Evolutionary conservation across 192 early-diverging fungal genomes (phyloP).

Genomic region (Linnemannia elongata): DNA sequence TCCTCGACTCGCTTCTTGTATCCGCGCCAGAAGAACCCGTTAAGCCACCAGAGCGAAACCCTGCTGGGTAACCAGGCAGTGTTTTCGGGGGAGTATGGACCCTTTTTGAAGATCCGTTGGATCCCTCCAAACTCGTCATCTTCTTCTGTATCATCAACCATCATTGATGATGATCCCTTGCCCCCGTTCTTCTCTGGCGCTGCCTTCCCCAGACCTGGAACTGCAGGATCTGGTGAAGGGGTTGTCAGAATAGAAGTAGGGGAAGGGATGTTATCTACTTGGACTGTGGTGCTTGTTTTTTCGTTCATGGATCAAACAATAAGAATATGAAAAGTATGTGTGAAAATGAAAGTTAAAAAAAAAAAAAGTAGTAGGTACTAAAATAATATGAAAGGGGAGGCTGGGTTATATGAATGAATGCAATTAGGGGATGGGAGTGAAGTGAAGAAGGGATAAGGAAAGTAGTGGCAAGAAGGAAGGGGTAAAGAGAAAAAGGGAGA

Average conservation of each 20-base stretch:
- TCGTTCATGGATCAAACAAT: not conserved
- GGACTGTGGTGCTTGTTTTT: not conserved
- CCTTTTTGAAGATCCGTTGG: slow-evolving; percentile 37
- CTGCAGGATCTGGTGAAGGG: not conserved
- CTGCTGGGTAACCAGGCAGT: slow-evolving; percentile 51
- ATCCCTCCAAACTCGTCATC: slow-evolving; percentile 8
- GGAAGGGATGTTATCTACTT: not conserved
- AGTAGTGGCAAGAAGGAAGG: no score
- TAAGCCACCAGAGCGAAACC: slow-evolving; percentile 53
- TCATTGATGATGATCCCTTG: not conserved
- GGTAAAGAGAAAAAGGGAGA: not conserved
- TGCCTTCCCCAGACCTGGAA: not conserved
- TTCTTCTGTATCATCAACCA: not conserved
- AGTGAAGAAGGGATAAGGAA: not conserved
- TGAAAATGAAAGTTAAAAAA: not conserved
- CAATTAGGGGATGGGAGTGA: not conserved
- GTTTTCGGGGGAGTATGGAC: slow-evolving; percentile 47
- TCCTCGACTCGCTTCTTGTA: slow-evolving; percentile 41
- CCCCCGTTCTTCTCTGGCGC: not conserved
- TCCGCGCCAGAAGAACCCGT: slow-evolving; percentile 45
- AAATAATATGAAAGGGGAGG: not conserved
- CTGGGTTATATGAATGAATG: no score
- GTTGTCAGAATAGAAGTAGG: not conserved
- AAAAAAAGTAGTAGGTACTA: not conserved
- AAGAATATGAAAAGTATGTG: not conserved